Base-by-base conservation (phyloP, 257 asterid genomes). In the Mitragyna speciosa region DNA sequence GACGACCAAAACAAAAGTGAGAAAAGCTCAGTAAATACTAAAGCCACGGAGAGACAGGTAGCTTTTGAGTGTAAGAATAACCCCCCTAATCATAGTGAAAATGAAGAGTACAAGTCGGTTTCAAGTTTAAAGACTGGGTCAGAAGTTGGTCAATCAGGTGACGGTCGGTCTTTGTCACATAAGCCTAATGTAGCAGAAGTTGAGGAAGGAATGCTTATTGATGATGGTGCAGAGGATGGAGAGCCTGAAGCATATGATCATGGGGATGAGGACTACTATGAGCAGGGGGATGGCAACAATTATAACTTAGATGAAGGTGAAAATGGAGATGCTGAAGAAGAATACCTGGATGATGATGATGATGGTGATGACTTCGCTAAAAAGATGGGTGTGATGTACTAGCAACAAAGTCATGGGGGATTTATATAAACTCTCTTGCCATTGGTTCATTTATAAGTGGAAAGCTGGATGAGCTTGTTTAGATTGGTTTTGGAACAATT, bases 351-450 rank as follows among this genome's bases (percentile, higher is more conserved):
- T 12, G 97, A 87, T 1, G 96, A 91, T 3, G 96, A 90, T 12
- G 94, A 81, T 0, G 89, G 54, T 0, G 96, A 93, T 0, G 97
- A 94, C 78, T 94, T 94, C 78, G 97, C 97, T 10, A 94, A 94
- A 87, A 94, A 94, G 94, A 90, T 94, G 97, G 97, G 97, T 6
- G 96, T 90, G 33, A 72, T 90, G 84, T 90, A 87, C 87, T 87
- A 93, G 15, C 89, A 76, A 24, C 65, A 82, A 89, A 47, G 78
- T 69, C 52, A 61, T n/a, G 74, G 14, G 76, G 39, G 63, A 66
- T 51, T 39, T 45, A 22, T 52, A 65, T 39, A 11, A 9, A 10
- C 12, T 30, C 22, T n/a, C 74, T 15, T 70, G 80, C 45, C 76
- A 79, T 80, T 69, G 52, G 65, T 85, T 70, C 67, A 49, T 51